Conservation (phyloP, 495 filamentous ascomycete genomes). For the Eremomyces bilateralis region DNA sequence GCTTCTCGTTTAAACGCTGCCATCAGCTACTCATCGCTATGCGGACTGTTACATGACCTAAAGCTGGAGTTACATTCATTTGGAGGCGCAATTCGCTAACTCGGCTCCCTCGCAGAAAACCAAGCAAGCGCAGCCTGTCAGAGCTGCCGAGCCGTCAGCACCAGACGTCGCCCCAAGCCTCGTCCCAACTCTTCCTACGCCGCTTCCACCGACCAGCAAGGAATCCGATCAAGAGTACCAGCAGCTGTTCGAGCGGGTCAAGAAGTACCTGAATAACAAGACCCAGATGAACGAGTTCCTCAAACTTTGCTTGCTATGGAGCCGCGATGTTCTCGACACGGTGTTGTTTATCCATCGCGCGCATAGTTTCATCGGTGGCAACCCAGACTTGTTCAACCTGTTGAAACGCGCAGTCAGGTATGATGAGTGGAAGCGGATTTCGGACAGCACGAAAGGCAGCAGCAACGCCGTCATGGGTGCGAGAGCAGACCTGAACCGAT, state of each 20-base stretch:
- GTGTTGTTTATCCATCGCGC: conserved; percentile 61
- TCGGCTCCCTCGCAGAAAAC: too few species aligned
- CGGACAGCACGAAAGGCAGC: too few species aligned
- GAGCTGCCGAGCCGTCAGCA: too few species aligned
- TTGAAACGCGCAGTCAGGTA: conserved; percentile 69
- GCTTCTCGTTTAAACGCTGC: too few species aligned
- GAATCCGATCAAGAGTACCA: conserved; percentile 54
- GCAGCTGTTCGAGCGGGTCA: conserved; percentile 85
- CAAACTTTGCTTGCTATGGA: conserved; percentile 86
- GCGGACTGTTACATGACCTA: too few species aligned
- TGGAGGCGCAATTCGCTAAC: too few species aligned
- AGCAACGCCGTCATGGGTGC: too few species aligned
- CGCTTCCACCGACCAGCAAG: conserved; percentile 50
- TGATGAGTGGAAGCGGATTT: too few species aligned
- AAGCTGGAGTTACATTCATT: too few species aligned
- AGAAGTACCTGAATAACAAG: conserved; percentile 88
- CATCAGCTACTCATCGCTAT: too few species aligned
- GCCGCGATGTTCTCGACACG: conserved; percentile 70
- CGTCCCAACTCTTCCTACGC: conserved; percentile 67
- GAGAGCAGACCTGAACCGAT: conserved; percentile 75
- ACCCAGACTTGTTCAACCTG: conserved; percentile 63
- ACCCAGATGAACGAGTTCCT: conserved; percentile 82
- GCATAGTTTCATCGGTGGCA: conserved; percentile 67
- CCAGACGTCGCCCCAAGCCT: conserved; percentile 66
- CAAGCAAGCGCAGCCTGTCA: conserved; percentile 29